These are phyloP conservation scores for Parmales sp. DNA, from an alignment of 108 stramenopile species.

Conservation along the genomic window DNA sequence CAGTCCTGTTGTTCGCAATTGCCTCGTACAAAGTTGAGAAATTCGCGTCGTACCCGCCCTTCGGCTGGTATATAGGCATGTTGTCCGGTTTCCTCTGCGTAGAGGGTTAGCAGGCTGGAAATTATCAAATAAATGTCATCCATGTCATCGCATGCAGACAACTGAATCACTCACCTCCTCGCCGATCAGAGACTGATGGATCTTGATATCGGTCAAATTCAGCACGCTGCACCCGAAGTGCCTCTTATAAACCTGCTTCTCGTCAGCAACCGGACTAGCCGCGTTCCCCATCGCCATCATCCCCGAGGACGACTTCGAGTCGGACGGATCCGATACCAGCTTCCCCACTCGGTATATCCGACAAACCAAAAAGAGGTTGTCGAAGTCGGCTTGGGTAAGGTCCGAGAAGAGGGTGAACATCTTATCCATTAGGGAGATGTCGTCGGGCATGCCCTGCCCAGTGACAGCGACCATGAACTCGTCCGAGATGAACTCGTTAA, in stretches of 20 bases:
- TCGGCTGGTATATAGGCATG: conserved; percentile 4
- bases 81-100: conserved; percentile 3
- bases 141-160: too few species aligned
- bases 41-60: background rate
- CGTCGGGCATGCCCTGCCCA: conserved; percentile 1
- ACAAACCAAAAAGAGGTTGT: background rate
- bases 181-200: background rate
- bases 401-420: background rate
- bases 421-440: conserved; percentile 5
- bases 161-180: conserved; percentile 12
- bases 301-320: background rate
- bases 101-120: too few species aligned
- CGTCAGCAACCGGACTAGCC: background rate
- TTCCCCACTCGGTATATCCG: conserved; percentile 5
- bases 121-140: too few species aligned
- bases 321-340: background rate
- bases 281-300: conserved; percentile 13
- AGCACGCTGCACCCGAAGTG: background rate
- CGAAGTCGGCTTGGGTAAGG: background rate
- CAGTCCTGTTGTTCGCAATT: background rate
- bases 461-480: conserved; percentile 10
- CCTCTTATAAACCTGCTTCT: conserved; percentile 7
- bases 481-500: background rate
- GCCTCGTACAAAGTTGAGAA: background rate
- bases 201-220: background rate